Base-by-base conservation (phyloP, 495 filamentous ascomycete genomes). In the Podospora pseudoanserina region DNA sequence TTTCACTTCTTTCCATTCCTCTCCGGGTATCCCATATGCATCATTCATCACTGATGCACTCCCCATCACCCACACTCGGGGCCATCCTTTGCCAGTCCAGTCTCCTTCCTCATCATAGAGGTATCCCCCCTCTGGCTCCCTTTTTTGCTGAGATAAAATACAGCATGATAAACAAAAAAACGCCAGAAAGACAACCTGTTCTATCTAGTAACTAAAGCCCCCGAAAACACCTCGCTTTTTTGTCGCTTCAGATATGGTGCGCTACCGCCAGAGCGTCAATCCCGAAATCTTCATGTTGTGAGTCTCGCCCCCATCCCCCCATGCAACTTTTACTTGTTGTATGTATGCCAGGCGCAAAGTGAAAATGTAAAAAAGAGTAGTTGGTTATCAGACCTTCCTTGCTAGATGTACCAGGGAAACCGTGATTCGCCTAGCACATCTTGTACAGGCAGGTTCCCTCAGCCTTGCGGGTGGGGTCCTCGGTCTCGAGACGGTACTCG, bases 401-500 rank as follows among this genome's bases (percentile, higher is more conserved):
- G 39, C 39, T 49, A 49, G 39, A 49, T 49, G 0, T 39, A 39
- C 34, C 39, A 49, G 39, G 39, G 39, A 5, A 62, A 15, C 23
- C 1, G 23, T 23, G 26, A 15, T 13, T 4, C 20, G 1, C 19
- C 60, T 78, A 87, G 73, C 85, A 98, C 95, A 99, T 99, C 83
- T 90, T 94, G 83, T 97, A 98, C 68, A 87, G 83, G 73, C 91
- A 92, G 70, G 78, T 79, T 61, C 94, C 94, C 71, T 87, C 79
- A 4, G 89, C 90, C 64, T 77, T 75, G 68, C 94, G 85, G 32
- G 80, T 88, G 18, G 80, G 80, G 77, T 97, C 93, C 15, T 86
- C 77, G 15, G 92, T 91, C 67, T 92, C 87, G 39, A 97, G 84
- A 70, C 85, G 83, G 82, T 97, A 99, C 27, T 88, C 82, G 74